Conservation (phyloP, 1,284 basidiomycete species). For the Gomphus sp. region DNA sequence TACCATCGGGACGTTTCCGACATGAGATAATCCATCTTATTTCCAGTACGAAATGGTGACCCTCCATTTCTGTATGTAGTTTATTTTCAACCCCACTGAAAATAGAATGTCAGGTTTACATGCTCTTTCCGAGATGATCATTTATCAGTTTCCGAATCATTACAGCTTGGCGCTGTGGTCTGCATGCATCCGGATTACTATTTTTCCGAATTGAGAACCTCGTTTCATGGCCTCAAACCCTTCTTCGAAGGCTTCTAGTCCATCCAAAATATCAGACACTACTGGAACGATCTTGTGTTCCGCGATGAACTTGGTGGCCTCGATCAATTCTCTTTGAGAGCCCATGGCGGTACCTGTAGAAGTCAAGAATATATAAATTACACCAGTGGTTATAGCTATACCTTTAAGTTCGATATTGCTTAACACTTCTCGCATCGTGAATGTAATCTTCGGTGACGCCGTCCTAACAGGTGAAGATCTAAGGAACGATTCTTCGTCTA, state of each 20-base stretch:
- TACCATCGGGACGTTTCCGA: constrained; percentile 26
- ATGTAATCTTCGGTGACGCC: constrained; percentile 46
- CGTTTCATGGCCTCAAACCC: constrained; percentile 61
- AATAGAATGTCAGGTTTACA: not conserved
- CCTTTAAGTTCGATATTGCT: constrained; percentile 70
- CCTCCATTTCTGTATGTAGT: not conserved
- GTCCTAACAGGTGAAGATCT: constrained; percentile 42
- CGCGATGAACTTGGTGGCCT: constrained; percentile 63
- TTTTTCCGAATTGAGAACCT: constrained; percentile 69
- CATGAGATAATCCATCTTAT: not conserved
- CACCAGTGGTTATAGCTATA: constrained; percentile 18
- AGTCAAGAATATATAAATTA: not conserved
- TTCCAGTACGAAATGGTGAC: not conserved
- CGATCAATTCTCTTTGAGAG: constrained; percentile 64
- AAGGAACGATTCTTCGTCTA: constrained; percentile 3
- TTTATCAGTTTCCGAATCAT: not conserved
- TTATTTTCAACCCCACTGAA: too few relatives aligned
- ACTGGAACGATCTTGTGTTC: constrained; percentile 63
- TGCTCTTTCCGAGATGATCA: not conserved
- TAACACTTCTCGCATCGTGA: constrained; percentile 78
- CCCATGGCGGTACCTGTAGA: constrained; percentile 73
- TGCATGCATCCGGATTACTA: constrained; percentile 38
- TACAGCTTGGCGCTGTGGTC: constrained; percentile 1
- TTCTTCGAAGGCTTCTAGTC: constrained; percentile 56
- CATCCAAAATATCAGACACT: constrained; percentile 65